These are phyloP conservation scores for Xerocomus brunneocitrinus DNA, from an alignment of 768 basidiomycete genomes.

Conservation along the genomic window DNA sequence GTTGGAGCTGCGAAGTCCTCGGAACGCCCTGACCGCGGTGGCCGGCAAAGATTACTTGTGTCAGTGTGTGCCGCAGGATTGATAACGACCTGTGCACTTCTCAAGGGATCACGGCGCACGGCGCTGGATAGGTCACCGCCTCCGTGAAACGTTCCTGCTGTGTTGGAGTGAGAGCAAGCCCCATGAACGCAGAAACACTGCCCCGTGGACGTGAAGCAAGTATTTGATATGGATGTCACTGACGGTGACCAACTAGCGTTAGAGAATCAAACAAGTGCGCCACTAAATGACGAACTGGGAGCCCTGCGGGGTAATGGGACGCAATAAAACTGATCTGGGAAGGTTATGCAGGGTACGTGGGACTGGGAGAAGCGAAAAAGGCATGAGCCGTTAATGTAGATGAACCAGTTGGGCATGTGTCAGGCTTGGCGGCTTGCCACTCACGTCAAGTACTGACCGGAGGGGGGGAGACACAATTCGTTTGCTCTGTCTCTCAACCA, in stretches of 20 bases:
- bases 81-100: neutral
- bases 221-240: neutral
- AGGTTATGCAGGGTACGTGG: neutral
- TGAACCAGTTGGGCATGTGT: neutral
- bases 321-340: conserved; percentile 4
- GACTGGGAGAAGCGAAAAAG: conserved; percentile 8
- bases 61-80: no score
- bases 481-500: neutral
- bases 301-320: neutral
- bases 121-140: neutral
- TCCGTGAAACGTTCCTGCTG: neutral
- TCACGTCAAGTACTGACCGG: neutral
- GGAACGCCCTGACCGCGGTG: no score
- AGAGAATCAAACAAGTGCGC: neutral
- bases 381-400: conserved; percentile 10
- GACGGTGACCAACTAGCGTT: neutral
- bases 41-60: no score
- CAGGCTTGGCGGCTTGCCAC: neutral
- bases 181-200: neutral
- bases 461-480: neutral
- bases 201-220: neutral
- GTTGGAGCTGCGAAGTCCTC: no score
- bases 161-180: no score
- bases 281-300: neutral
- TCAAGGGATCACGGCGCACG: neutral